A percentile compares a stretch with the other conserved stretches of the same genome.
phyloP scores from a whole-genome alignment of 2,329 filamentous ascomycete species.

The Penicillium verrucosum region DNA sequence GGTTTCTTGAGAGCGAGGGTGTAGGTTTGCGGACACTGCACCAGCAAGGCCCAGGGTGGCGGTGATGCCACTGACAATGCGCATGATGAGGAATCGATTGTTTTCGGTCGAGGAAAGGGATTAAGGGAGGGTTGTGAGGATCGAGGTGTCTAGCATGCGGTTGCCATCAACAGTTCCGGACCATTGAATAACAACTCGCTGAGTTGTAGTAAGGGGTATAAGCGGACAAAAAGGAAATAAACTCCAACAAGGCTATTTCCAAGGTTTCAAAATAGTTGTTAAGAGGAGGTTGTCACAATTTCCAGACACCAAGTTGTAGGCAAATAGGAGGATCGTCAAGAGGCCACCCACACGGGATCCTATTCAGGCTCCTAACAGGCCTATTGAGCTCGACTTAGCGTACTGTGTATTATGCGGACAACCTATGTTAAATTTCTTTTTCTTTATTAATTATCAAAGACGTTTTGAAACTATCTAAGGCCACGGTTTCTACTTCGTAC shows the following conservation, averaged over 20 bases:
- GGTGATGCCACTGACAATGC: conserved; percentile 47
- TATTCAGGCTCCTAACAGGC: neutral
- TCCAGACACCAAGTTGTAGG: neutral
- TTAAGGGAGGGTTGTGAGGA: neutral
- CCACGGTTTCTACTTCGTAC: neutral
- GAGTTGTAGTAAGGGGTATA: neutral
- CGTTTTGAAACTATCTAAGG: neutral
- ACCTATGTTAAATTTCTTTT: neutral
- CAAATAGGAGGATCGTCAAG: conserved; percentile 17
- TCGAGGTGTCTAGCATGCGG: neutral
- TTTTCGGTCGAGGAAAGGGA: neutral
- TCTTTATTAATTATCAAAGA: neutral
- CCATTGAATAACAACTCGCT: conserved; percentile 1
- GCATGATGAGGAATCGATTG: conserved; percentile 16
- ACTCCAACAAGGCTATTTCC: neutral
- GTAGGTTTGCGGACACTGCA: conserved; percentile 49
- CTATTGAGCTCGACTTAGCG: neutral
- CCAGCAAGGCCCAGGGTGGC: conserved; percentile 37
- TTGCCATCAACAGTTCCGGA: conserved; percentile 22
- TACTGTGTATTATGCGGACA: no score
- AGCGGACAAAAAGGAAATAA: neutral
- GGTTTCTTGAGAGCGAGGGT: conserved; percentile 67
- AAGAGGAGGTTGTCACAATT: conserved; percentile 1
- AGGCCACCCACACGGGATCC: conserved; percentile 6
- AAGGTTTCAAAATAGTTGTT: neutral